Conservation (phyloP, 371 early-diverging fungal genomes). For the Apophysomyces sp. region DNA sequence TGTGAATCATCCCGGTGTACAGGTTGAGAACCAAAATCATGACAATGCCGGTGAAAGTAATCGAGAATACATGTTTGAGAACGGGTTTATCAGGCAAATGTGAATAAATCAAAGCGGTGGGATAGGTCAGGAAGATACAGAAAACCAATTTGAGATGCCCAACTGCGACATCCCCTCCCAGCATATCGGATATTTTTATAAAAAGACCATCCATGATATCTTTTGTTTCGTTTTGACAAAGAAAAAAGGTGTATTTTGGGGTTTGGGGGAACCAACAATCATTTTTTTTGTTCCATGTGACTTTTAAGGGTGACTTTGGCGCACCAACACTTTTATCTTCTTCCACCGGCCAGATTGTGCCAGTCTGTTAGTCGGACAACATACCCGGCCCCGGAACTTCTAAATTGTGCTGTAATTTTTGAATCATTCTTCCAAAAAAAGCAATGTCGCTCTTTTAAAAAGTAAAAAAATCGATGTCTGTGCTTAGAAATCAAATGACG, state of each 20-base stretch:
- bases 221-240: not conserved
- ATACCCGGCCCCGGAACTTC: no score
- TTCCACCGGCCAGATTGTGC: no score
- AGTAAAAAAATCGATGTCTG: no score
- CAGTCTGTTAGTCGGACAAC: no score
- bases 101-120: constrained; percentile 54
- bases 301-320: no score
- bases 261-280: not conserved
- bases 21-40: constrained; percentile 62
- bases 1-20: constrained; percentile 61
- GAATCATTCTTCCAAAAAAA: no score
- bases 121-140: constrained; percentile 57
- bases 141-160: constrained; percentile 60
- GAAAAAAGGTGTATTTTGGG: not conserved
- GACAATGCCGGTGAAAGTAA: constrained; percentile 58
- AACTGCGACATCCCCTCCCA: constrained; percentile 28
- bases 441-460: no score
- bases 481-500: no score
- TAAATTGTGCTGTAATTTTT: no score
- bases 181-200: constrained; percentile 7
- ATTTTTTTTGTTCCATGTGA: not conserved
- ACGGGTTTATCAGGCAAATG: constrained; percentile 47
- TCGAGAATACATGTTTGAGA: constrained; percentile 74
- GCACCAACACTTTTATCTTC: no score
- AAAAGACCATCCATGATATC: constrained; percentile 23